Evolutionary conservation across 306 rosid species (phyloP).

Genomic region (Castanospermum australe): DNA sequence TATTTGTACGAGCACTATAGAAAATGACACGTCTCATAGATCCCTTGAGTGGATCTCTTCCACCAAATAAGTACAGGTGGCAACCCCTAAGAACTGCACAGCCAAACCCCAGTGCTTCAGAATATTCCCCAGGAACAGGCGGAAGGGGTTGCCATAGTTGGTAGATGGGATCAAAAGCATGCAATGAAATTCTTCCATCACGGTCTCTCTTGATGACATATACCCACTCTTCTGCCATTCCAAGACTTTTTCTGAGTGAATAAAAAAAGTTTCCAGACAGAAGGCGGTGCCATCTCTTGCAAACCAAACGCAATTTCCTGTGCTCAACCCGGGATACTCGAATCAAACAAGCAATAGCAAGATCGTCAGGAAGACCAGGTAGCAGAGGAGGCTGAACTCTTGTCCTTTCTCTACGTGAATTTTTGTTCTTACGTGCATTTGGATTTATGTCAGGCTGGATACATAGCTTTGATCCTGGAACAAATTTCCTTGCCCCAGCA

Average conservation of each 20-base stretch:
- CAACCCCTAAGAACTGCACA: slow-evolving; percentile 99
- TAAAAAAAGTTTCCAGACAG: slow-evolving; percentile 92
- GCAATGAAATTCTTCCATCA: slow-evolving; percentile 90
- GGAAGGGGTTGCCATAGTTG: slow-evolving; percentile 99
- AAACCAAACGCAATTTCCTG: slow-evolving; percentile 83
- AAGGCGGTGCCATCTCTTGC: slow-evolving; percentile 96
- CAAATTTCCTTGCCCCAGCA: slow-evolving; percentile 94
- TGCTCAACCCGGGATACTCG: slow-evolving; percentile 95
- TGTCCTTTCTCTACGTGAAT: slow-evolving; percentile 75
- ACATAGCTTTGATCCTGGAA: slow-evolving; percentile 92
- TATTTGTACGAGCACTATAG: slow-evolving; percentile 92
- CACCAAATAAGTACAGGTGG: slow-evolving; percentile 94
- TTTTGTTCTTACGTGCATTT: slow-evolving; percentile 79
- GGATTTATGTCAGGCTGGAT: slow-evolving; percentile 99
- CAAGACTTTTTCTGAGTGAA: slow-evolving; percentile 92
- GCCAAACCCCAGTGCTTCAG: slow-evolving; percentile 96
- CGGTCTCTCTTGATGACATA: slow-evolving; percentile 97
- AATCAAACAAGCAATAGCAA: slow-evolving; percentile 94
- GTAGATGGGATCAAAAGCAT: slow-evolving; percentile 93
- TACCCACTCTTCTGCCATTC: slow-evolving; percentile 99
- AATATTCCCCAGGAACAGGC: slow-evolving; percentile 91
- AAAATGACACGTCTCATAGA: slow-evolving; percentile 98
- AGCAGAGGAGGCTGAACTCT: slow-evolving; percentile 91
- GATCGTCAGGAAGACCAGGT: slow-evolving; percentile 99
- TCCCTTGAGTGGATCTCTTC: slow-evolving; percentile 86